These are phyloP conservation scores for Penicillium brevicompactum DNA, from an alignment of 2,329 filamentous ascomycete species.

Conservation along the genomic window DNA sequence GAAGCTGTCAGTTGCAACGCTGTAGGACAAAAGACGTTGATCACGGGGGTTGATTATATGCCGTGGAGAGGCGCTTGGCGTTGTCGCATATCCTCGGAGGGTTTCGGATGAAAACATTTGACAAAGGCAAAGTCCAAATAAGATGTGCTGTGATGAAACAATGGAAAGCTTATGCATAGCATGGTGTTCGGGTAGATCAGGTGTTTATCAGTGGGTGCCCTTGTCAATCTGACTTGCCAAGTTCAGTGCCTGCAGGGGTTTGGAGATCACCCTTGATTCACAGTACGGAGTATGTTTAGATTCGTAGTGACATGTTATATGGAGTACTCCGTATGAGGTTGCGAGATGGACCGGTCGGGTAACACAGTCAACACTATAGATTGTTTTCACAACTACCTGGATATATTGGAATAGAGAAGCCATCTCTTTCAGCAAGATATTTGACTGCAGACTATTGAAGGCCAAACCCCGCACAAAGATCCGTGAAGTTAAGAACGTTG, in stretches of 20 bases:
- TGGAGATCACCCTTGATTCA: too few species aligned
- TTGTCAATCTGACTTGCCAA: constrained; percentile 12
- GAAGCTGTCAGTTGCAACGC: constrained; percentile 6
- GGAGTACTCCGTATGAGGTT: too few species aligned
- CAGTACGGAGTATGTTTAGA: too few species aligned
- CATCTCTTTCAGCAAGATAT: too few species aligned
- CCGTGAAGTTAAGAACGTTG: too few species aligned
- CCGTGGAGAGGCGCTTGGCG: neutral
- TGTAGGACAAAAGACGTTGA: neutral
- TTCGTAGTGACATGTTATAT: too few species aligned
- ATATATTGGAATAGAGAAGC: too few species aligned
- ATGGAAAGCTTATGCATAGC: neutral
- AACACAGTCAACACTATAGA: too few species aligned
- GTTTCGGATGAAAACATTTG: neutral
- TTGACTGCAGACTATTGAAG: too few species aligned
- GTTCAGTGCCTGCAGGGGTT: constrained; percentile 10
- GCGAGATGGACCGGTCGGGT: too few species aligned
- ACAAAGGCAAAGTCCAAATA: neutral
- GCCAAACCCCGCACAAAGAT: too few species aligned
- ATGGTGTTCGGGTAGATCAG: neutral
- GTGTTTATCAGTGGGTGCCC: neutral
- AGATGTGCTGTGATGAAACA: neutral
- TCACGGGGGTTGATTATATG: constrained; percentile 3
- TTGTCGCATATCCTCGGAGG: constrained; percentile 2
- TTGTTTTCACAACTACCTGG: too few species aligned